Conservation (phyloP, 140 eudicot genomes). For the Cichorium intybus region DNA sequence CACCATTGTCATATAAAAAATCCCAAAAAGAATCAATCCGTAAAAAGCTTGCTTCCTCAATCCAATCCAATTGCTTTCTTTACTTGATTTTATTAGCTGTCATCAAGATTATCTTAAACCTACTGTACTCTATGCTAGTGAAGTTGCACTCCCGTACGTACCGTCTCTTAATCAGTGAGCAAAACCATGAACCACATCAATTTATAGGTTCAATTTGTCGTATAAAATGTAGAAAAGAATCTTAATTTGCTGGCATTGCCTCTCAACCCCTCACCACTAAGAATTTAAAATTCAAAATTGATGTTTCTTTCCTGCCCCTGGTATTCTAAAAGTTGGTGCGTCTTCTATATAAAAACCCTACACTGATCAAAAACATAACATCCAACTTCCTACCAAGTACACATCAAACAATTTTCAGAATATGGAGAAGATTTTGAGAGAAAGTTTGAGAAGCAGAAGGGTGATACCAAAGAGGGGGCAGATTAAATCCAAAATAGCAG, state of each 20-base stretch:
- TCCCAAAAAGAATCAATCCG: background rate
- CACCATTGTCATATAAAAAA: background rate
- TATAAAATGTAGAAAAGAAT: constrained; percentile 11
- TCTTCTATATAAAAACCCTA: no score
- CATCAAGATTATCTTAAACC: constrained; percentile 17
- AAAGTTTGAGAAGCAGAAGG: constrained; percentile 19
- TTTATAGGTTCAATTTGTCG: constrained; percentile 22
- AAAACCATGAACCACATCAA: constrained; percentile 15
- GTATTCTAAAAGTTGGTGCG: background rate
- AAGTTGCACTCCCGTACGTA: background rate
- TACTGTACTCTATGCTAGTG: constrained; percentile 6
- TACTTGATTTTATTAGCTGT: background rate
- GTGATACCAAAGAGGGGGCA: constrained; percentile 41
- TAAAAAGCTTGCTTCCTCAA: background rate
- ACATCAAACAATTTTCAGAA: background rate
- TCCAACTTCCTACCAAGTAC: constrained; percentile 2
- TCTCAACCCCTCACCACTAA: constrained; percentile 26
- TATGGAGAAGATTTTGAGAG: constrained; percentile 24
- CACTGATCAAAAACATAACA: background rate
- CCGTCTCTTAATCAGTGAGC: no score
- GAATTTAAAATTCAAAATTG: background rate
- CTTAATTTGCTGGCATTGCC: constrained; percentile 45
- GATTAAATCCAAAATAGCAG: constrained; percentile 41
- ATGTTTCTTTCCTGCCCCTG: constrained; percentile 27
- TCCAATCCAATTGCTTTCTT: background rate